phyloP scores from a whole-genome alignment of 169 alveolate species.

The Plasmodium adleri region DNA sequence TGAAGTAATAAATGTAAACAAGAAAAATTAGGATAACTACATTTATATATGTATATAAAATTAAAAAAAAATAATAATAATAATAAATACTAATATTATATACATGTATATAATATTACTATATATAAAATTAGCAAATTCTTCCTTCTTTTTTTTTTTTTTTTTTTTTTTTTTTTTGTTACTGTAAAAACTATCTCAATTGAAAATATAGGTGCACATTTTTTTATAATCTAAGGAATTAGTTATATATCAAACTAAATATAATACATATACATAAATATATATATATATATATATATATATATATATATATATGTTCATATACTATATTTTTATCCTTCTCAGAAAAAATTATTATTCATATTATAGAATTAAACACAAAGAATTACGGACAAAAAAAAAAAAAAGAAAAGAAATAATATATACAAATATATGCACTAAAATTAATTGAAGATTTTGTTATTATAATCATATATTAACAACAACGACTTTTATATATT shows the following conservation, averaged over 20 bases:
- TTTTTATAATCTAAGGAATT: no score
- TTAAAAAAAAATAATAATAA: constrained; percentile 1
- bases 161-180: no score
- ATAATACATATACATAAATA: no score
- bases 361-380: constrained; percentile 22
- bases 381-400: constrained; percentile 14
- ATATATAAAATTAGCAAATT: no score
- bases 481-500: constrained; percentile 60
- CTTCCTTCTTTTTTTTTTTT: no score
- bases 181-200: no score
- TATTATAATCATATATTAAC: constrained; percentile 14
- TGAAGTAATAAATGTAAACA: constrained; percentile 5
- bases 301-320: no score
- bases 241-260: no score
- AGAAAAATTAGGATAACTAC: constrained; percentile 1
- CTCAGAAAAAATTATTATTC: neutral
- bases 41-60: constrained; percentile 5
- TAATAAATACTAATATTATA: no score
- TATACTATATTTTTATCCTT: neutral
- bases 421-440: neutral
- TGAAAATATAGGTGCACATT: no score
- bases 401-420: constrained; percentile 10
- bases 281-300: constrained; percentile 1
- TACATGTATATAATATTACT: no score
- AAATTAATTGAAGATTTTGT: constrained; percentile 23